Base-by-base conservation (phyloP, 129 eudicot species). In the Cynara cardunculus region DNA sequence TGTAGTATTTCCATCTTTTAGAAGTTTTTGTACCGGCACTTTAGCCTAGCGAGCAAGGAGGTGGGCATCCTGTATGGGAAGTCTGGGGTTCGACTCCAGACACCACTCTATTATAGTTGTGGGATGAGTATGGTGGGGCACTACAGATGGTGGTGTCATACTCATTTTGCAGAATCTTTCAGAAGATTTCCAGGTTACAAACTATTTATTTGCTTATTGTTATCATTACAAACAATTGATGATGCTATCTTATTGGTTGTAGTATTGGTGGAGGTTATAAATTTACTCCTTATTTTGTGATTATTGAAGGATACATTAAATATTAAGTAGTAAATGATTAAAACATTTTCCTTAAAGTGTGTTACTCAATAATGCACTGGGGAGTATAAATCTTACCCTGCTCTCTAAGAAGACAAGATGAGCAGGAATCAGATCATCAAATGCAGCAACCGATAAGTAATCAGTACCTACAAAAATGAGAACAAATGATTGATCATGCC, bases 381-480 rank as follows among this genome's bases (percentile, higher is more conserved):
- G 44, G 66, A 32, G 69, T 70, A 70, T 39, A 25, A 25, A 24
- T 7, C 91, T 88, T 85, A 95, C 99, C 85, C 93, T 87, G 87
- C 86, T 81, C 83, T 92, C 59, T 25, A 92, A 90, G 78, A 95
- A 88, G 74, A 95, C 97, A 44, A 88, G 97, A 87, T 95, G 99
- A 82, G 97, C 31, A 88, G 97, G 83, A 78, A 84, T 56, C 71
- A 85, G 41, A 68, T 85, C 79, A 64, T 76, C 97, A 74, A 74
- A 89, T 32, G 97, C 93, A 72, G 97, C 97, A 74, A 83, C 99
- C 53, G 97, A 95, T 85, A 95, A 85, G 90, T 95, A 95, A 83
- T 95, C 99, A 73, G 81, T 39, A 73, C 99, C 99, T 95, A 56
- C 84, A 87, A 72, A 18, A 67, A 68, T 14, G 35, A 84, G 69